These are phyloP conservation scores for Mycena maculata DNA, from an alignment of 768 basidiomycete species.

Conservation along the genomic window DNA sequence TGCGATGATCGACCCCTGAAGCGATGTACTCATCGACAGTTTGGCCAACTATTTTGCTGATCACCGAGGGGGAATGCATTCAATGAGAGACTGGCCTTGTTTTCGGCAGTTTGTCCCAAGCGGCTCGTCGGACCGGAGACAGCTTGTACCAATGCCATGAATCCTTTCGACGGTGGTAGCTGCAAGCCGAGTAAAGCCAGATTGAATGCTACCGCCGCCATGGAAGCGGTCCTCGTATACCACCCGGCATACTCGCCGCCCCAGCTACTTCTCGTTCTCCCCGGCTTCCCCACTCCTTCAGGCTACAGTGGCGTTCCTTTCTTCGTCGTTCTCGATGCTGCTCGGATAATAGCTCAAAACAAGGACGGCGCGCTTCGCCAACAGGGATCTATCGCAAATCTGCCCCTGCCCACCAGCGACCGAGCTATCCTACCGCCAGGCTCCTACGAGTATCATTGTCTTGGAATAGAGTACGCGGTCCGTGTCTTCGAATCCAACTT, in stretches of 20 bases:
- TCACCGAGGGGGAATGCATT: too few species aligned
- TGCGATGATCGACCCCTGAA: constrained; percentile 1
- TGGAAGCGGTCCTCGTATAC: not conserved
- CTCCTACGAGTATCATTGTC: constrained; percentile 3
- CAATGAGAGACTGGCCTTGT: too few species aligned
- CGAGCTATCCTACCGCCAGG: constrained; percentile 1
- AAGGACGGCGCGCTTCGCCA: not conserved
- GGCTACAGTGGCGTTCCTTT: constrained; percentile 9
- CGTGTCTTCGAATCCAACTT: not conserved
- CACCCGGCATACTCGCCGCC: constrained; percentile 17
- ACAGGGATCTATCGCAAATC: not conserved
- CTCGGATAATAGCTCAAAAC: constrained; percentile 20
- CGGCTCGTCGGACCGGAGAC: too few species aligned
- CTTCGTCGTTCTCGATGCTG: constrained; percentile 11
- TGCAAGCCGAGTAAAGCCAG: too few species aligned
- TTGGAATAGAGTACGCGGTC: constrained; percentile 4
- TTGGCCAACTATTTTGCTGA: too few species aligned
- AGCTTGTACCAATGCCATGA: too few species aligned
- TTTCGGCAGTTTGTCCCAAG: too few species aligned
- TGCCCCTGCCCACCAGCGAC: not conserved
- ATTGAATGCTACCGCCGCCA: too few species aligned
- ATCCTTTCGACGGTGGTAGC: too few species aligned
- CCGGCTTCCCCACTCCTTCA: not conserved
- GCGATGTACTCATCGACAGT: not conserved
- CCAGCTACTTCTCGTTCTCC: not conserved